Evolutionary conservation across 495 filamentous ascomycete genomes (phyloP).

Genomic region (Aspergillus sparsus): DNA sequence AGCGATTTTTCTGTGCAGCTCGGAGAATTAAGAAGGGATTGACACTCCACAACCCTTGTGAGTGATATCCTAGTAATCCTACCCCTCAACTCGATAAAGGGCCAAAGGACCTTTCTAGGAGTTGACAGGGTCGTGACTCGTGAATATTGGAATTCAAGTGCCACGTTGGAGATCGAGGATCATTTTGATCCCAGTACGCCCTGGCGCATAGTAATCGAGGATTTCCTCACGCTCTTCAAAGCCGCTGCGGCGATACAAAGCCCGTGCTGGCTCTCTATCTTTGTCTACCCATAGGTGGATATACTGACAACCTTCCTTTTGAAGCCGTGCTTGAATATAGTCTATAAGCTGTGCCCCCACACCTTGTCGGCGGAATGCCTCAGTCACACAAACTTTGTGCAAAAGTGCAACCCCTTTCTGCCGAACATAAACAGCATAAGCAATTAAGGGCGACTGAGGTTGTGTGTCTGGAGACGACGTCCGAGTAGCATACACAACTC

Average conservation of each 20-base stretch:
- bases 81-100: constrained; percentile 16
- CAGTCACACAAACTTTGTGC: constrained; percentile 61
- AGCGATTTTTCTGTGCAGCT: constrained; percentile 25
- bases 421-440: constrained; percentile 58
- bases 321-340: constrained; percentile 48
- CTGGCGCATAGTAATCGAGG: constrained; percentile 58
- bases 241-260: constrained; percentile 50
- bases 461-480: constrained; percentile 18
- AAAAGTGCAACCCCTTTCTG: constrained; percentile 53
- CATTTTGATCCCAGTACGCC: constrained; percentile 59
- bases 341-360: constrained; percentile 53
- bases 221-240: constrained; percentile 56
- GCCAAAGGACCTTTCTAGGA: constrained; percentile 17
- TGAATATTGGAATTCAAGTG: constrained; percentile 20
- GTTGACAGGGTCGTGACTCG: constrained; percentile 16
- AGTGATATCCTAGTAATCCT: background rate
- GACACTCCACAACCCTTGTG: constrained; percentile 4
- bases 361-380: constrained; percentile 53
- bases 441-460: constrained; percentile 34
- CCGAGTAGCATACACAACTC: constrained; percentile 48
- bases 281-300: constrained; percentile 65
- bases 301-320: constrained; percentile 53
- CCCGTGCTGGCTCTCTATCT: constrained; percentile 49
- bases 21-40: constrained; percentile 21
- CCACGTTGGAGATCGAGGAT: constrained; percentile 43